phyloP scores from a whole-genome alignment of 179 eudicot genomes.

The Corrigiola litoralis region DNA sequence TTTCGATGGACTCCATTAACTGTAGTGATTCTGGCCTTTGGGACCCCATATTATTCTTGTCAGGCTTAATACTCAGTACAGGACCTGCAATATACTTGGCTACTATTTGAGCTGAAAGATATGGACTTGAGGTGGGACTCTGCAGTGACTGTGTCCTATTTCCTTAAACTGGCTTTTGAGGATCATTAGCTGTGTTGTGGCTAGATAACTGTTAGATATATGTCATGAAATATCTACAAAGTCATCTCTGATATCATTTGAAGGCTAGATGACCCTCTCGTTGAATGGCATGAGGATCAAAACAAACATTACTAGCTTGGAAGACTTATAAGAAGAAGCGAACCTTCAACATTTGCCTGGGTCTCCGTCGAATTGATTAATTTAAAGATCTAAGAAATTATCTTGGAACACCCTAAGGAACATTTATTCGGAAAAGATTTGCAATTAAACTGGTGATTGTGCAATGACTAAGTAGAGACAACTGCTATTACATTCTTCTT shows the following conservation, averaged over 20 bases:
- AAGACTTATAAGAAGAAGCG: too few species aligned
- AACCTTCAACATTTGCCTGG: not conserved
- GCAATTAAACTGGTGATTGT: not conserved
- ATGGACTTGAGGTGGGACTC: not conserved
- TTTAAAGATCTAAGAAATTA: not conserved
- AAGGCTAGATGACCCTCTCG: too few species aligned
- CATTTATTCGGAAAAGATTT: too few species aligned
- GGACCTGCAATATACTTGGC: not conserved
- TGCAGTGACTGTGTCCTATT: conserved; percentile 1
- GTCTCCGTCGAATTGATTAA: too few species aligned
- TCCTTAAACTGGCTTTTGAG: not conserved
- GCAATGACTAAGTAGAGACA: not conserved
- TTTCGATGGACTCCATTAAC: too few species aligned
- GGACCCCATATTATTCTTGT: not conserved
- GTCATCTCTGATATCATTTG: too few species aligned
- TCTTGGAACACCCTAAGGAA: not conserved
- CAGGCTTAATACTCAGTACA: not conserved
- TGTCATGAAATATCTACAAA: not conserved
- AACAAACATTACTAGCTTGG: too few species aligned
- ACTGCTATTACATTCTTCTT: not conserved
- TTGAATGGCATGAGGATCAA: too few species aligned
- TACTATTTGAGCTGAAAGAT: not conserved
- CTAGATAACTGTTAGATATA: not conserved
- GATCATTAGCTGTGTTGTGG: not conserved
- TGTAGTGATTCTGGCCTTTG: too few species aligned